Conservation (phyloP, 805 yeast species). For the Pichia deserticola region DNA sequence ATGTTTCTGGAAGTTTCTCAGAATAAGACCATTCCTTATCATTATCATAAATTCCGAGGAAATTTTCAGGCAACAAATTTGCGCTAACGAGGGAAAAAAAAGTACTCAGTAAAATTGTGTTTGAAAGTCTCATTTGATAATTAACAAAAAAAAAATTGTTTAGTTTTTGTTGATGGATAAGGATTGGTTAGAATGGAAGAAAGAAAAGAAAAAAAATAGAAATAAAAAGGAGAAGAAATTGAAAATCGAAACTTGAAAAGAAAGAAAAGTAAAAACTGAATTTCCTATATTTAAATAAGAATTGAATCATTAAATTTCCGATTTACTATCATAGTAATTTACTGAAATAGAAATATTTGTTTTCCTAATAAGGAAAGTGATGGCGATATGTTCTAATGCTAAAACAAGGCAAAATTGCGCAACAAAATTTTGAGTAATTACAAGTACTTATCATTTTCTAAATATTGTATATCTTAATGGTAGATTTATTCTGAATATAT, state of each 20-base stretch:
- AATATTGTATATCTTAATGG: no score
- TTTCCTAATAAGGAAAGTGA: background rate
- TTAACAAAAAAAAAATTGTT: no score
- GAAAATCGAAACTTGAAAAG: background rate
- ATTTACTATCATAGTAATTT: no score
- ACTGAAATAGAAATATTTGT: background rate
- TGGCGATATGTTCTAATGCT: background rate
- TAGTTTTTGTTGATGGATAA: no score
- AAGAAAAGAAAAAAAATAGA: background rate
- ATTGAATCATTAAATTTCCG: no score
- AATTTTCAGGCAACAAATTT: background rate
- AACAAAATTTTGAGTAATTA: no score
- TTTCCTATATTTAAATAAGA: background rate
- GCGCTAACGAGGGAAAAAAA: background rate
- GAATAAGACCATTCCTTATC: no score
- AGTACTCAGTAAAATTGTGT: no score
- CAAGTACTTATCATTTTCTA: no score
- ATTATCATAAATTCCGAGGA: background rate
- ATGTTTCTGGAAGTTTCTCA: slow-evolving; percentile 6
- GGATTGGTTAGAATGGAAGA: background rate
- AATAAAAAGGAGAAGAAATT: background rate
- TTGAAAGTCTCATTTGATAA: no score
- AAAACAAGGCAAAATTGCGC: no score
- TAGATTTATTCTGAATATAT: no score
- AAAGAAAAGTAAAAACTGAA: background rate